phyloP scores from a whole-genome alignment of 495 filamentous ascomycete species.

The Saxophila tyrrhenica region DNA sequence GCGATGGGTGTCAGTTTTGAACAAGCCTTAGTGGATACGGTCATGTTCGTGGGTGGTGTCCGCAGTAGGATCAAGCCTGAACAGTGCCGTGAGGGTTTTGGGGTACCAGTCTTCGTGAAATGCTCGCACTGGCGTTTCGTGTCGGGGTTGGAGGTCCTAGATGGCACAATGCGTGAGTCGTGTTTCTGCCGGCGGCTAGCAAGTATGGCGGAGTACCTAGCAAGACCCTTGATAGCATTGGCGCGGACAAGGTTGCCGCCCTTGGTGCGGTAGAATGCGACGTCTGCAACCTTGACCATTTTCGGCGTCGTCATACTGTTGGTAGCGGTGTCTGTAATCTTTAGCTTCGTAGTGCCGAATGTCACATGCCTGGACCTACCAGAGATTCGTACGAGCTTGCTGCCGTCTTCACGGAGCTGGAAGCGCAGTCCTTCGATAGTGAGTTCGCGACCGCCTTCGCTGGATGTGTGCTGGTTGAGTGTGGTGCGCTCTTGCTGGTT shows the following conservation, averaged over 20 bases:
- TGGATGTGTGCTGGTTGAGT: conserved; percentile 36
- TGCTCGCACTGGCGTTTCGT: conserved; percentile 74
- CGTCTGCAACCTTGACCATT: conserved; percentile 62
- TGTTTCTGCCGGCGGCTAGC: neutral
- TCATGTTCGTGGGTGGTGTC: neutral
- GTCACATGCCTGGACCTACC: conserved; percentile 38
- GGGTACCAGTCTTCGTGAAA: conserved; percentile 87
- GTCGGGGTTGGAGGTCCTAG: conserved; percentile 30
- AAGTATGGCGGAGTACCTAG: conserved; percentile 38
- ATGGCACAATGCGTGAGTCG: neutral
- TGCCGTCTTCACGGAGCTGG: conserved; percentile 62
- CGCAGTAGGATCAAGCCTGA: neutral
- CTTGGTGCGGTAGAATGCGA: conserved; percentile 80
- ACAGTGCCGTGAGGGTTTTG: conserved; percentile 16
- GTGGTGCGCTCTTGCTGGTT: conserved; percentile 12
- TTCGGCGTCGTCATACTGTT: conserved; percentile 65
- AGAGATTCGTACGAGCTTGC: conserved; percentile 66
- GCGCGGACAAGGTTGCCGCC: conserved; percentile 80
- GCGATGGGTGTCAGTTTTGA: conserved; percentile 17
- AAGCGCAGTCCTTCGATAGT: conserved; percentile 67
- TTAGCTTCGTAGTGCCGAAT: neutral
- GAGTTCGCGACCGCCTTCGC: conserved; percentile 51
- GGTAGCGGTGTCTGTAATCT: conserved; percentile 47
- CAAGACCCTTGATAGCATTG: conserved; percentile 49
- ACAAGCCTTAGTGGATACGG: conserved; percentile 19